phyloP scores from a whole-genome alignment of 2,329 filamentous ascomycete genomes.

The Aspergillus ochraceoroseus region DNA sequence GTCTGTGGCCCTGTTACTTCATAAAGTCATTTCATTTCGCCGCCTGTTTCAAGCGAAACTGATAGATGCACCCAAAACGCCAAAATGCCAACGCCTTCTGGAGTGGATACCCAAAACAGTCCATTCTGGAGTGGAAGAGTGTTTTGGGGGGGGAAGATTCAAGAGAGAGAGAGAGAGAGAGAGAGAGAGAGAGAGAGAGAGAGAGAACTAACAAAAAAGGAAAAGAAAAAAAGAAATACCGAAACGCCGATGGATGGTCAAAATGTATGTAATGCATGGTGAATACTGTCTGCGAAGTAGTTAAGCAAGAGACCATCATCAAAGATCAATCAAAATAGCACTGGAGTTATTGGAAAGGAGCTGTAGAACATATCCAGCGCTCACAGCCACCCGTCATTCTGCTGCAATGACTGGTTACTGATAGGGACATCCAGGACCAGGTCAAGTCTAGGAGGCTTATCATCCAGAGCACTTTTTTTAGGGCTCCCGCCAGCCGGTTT shows the following conservation, averaged over 20 bases:
- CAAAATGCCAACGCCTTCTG: constrained; percentile 23
- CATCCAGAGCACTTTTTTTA: constrained; percentile 46
- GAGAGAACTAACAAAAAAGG: constrained; percentile 9
- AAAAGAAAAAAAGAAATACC: constrained; percentile 7
- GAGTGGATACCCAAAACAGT: constrained; percentile 9
- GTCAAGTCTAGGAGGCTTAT: constrained; percentile 58
- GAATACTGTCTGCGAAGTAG: no score
- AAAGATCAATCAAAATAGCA: no score
- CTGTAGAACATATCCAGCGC: no score
- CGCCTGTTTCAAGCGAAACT: constrained; percentile 11
- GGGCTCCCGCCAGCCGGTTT: constrained; percentile 37
- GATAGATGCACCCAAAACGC: constrained; percentile 24
- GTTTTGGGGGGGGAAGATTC: no score
- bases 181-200: constrained; percentile 15
- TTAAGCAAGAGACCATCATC: no score
- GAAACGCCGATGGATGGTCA: constrained; percentile 26
- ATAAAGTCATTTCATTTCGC: constrained; percentile 26
- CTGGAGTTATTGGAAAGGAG: no score
- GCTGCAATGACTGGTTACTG: constrained; percentile 20
- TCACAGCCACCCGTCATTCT: constrained; percentile 39
- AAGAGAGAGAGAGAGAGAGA: no score
- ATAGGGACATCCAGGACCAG: constrained; percentile 36
- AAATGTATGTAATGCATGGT: not conserved
- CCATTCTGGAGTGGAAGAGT: constrained; percentile 8
- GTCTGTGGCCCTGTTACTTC: constrained; percentile 22